A percentile compares a stretch with the other conserved stretches of the same genome.
Conservation (phyloP, 495 filamentous ascomycete genomes). For the Cercophora samala region DNA sequence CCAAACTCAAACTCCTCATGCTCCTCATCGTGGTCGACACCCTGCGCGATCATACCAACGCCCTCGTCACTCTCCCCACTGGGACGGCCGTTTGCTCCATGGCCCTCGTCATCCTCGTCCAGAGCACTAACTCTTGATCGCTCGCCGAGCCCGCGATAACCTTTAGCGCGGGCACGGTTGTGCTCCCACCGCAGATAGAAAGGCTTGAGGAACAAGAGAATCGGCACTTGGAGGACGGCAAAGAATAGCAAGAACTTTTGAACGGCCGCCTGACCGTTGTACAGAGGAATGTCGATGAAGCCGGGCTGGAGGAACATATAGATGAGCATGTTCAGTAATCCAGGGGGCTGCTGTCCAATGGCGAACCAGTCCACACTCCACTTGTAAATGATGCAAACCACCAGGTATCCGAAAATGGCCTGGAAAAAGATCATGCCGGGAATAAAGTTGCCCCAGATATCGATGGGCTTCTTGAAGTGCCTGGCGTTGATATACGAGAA, state of each 20-base stretch:
- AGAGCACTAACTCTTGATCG: conserved; percentile 79
- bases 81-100: conserved; percentile 51
- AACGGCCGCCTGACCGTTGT: conserved; percentile 67
- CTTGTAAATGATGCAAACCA: conserved; percentile 91
- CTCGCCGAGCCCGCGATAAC: conserved; percentile 91
- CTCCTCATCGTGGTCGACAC: conserved; percentile 63
- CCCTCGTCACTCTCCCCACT: conserved; percentile 79
- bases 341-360: conserved; percentile 64
- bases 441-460: conserved; percentile 95
- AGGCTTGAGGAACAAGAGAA: conserved; percentile 92
- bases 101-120: conserved; percentile 73
- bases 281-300: conserved; percentile 65
- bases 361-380: conserved; percentile 88
- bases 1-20: conserved; percentile 96
- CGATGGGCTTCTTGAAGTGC: conserved; percentile 89
- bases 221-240: conserved; percentile 79
- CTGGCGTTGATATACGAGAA: conserved; percentile 89
- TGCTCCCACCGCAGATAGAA: conserved; percentile 90
- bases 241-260: conserved; percentile 80
- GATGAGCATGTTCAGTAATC: conserved; percentile 96
- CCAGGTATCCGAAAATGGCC: conserved; percentile 95
- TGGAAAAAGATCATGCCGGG: conserved; percentile 99
- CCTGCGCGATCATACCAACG: conserved; percentile 85
- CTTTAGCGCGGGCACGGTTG: conserved; percentile 78
- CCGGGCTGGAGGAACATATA: conserved; percentile 97